Percentiles rank a stretch among this genome's conserved stretches.
Evolutionary conservation across 2,329 filamentous ascomycete genomes (phyloP).

Genomic region (Daldinia sp.): DNA sequence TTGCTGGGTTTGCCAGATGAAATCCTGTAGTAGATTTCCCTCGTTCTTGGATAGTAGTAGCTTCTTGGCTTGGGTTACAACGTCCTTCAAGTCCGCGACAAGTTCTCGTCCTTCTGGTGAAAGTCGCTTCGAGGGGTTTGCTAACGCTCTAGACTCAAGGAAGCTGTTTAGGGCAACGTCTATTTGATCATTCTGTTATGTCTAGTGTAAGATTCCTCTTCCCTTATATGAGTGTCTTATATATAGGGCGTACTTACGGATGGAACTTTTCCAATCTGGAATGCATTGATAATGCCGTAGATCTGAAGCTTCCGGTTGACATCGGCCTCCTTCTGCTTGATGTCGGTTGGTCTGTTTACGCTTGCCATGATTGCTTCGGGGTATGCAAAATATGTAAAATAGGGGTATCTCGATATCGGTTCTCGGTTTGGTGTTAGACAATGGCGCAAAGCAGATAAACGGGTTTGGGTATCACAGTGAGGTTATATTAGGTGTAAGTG

Average conservation of each 20-base stretch:
- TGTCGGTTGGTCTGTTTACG: conserved; percentile 78
- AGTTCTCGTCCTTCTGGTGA: conserved; percentile 84
- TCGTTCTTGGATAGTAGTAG: conserved; percentile 93
- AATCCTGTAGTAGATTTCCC: conserved; percentile 92
- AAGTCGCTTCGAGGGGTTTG: conserved; percentile 76
- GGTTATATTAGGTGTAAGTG: conserved; percentile 2
- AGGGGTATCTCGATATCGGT: conserved; percentile 25
- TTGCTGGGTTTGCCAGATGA: conserved; percentile 91
- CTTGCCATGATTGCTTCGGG: conserved; percentile 42
- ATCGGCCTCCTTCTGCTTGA: conserved; percentile 81
- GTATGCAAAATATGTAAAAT: background rate
- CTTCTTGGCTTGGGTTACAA: conserved; percentile 81
- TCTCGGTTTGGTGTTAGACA: conserved; percentile 5
- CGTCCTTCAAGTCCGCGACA: conserved; percentile 77
- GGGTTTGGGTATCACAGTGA: conserved; percentile 21
- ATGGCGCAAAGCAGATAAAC: conserved; percentile 1
- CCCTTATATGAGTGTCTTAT: background rate
- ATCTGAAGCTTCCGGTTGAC: conserved; percentile 94
- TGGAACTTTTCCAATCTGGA: conserved; percentile 87
- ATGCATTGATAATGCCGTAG: conserved; percentile 88
- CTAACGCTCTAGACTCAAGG: conserved; percentile 73
- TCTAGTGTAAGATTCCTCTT: conserved; percentile 25
- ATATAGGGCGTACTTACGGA: conserved; percentile 66
- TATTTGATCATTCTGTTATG: conserved; percentile 84
- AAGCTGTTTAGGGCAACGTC: conserved; percentile 93